These are phyloP conservation scores for Eimeria falciformis DNA, from an alignment of 169 alveolate species.

Conservation along the genomic window DNA sequence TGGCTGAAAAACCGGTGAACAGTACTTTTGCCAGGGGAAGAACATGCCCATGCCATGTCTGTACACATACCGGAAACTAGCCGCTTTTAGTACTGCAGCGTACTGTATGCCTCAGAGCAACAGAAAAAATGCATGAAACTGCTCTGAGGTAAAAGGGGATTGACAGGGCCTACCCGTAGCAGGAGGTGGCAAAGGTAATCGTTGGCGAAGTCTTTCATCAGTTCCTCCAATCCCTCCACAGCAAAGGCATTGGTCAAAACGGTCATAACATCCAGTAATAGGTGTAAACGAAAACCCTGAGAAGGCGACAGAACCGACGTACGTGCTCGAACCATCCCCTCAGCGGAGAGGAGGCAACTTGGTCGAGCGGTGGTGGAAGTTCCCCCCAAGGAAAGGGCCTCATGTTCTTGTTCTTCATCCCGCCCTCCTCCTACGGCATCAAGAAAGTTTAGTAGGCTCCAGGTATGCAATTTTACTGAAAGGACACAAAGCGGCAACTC, in stretches of 20 bases:
- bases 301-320: background rate
- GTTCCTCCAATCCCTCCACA: conserved; percentile 32
- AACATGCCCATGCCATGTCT: conserved; percentile 36
- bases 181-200: conserved; percentile 13
- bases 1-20: background rate
- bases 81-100: too few species aligned
- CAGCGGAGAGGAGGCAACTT: background rate
- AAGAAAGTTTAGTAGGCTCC: background rate
- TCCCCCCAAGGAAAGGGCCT: background rate
- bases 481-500: background rate
- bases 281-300: background rate
- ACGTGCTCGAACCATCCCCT: background rate
- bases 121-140: too few species aligned
- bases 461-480: background rate
- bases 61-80: background rate
- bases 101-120: too few species aligned
- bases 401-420: background rate
- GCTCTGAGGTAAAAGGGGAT: background rate
- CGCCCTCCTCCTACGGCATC: background rate
- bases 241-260: background rate
- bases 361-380: background rate
- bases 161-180: background rate
- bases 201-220: background rate
- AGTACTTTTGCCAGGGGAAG: conserved; percentile 16
- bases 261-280: background rate